Evolutionary conservation across 176 grass and related monocot genomes (phyloP).

Genomic region (Puya raimondii): DNA sequence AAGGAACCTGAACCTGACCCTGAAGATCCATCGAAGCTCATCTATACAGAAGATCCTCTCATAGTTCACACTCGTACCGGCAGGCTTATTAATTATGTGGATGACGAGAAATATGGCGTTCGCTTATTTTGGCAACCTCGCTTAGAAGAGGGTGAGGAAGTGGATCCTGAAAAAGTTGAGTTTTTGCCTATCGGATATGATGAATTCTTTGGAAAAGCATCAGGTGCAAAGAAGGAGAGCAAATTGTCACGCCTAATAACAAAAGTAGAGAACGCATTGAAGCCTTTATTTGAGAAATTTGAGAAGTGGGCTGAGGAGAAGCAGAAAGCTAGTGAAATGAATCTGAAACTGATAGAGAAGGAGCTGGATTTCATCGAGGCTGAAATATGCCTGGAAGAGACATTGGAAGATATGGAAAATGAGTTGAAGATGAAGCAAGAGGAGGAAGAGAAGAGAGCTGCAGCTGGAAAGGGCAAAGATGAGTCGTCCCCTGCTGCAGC

Average conservation of each 20-base stretch:
- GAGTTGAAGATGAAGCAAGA: conserved; percentile 21
- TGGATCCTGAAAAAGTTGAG: conserved; percentile 22
- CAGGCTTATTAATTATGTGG: conserved; percentile 30
- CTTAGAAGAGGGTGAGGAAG: conserved; percentile 15
- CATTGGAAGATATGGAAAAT: conserved; percentile 21
- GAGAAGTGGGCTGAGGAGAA: conserved; percentile 17
- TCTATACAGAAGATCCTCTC: conserved; percentile 32
- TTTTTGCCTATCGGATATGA: conserved; percentile 26
- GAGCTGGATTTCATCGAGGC: conserved; percentile 23
- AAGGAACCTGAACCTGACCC: conserved; percentile 33
- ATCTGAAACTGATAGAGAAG: conserved; percentile 21
- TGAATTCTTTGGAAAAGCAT: conserved; percentile 17
- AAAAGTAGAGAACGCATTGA: conserved; percentile 5
- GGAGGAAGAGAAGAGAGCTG: conserved; percentile 25
- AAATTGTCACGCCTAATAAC: conserved; percentile 7
- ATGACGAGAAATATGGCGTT: conserved; percentile 24
- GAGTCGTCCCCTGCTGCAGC: neutral
- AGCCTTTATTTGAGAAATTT: conserved; percentile 12
- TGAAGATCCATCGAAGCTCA: conserved; percentile 25
- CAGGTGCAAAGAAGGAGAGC: conserved; percentile 7
- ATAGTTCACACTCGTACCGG: conserved; percentile 29
- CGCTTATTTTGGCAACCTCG: conserved; percentile 24
- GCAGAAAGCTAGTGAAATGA: conserved; percentile 8
- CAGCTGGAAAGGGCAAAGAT: conserved; percentile 2
- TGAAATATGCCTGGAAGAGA: conserved; percentile 23